A percentile compares a stretch with the other conserved stretches of the same genome.
Conservation (phyloP, 1,284 basidiomycete species). For the Malassezia furfur region DNA sequence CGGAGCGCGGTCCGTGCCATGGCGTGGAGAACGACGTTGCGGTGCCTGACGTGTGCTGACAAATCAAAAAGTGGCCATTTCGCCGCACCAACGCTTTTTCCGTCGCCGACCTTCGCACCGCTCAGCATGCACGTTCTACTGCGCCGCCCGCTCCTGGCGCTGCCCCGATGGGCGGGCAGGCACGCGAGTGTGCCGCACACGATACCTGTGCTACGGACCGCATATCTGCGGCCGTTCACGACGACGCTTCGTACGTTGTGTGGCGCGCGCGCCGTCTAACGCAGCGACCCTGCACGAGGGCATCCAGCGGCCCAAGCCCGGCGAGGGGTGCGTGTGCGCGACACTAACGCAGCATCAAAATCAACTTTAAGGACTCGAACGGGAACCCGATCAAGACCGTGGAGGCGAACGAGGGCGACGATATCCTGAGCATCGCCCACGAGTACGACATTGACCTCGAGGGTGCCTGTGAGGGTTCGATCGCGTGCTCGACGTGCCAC, state of each 20-base stretch:
- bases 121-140: neutral
- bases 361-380: constrained; percentile 81
- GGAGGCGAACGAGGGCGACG: constrained; percentile 87
- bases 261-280: neutral
- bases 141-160: no score
- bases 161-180: no score
- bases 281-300: constrained; percentile 49
- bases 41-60: neutral
- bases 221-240: no score
- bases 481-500: constrained; percentile 97
- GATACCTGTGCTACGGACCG: no score
- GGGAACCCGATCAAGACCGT: constrained; percentile 73
- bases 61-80: constrained; percentile 1
- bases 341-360: constrained; percentile 58
- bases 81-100: neutral
- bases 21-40: neutral
- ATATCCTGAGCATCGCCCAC: constrained; percentile 79
- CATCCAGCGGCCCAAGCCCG: constrained; percentile 56
- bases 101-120: neutral
- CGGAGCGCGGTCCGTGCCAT: neutral
- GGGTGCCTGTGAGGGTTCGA: constrained; percentile 82
- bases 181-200: no score
- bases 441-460: constrained; percentile 97
- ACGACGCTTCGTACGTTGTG: neutral
- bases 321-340: constrained; percentile 50